Conservation (phyloP, 352 stramenopile species). For the Globisporangium nunn region DNA sequence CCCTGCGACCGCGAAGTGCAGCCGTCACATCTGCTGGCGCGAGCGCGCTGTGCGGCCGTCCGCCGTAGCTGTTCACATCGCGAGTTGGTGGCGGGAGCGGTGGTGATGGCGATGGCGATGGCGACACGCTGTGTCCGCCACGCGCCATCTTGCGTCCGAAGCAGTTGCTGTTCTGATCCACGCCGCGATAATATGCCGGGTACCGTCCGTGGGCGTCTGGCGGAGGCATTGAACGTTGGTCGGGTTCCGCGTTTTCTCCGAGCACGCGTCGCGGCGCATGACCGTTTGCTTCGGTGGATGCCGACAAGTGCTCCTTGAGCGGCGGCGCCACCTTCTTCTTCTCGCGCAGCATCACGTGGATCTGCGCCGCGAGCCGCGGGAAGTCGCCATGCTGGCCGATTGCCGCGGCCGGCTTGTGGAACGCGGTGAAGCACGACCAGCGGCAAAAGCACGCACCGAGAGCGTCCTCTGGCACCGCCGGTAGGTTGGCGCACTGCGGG, state of each 20-base stretch:
- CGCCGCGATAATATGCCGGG: neutral
- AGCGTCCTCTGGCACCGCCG: slow-evolving; percentile 45
- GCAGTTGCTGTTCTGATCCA: neutral
- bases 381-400: slow-evolving; percentile 22
- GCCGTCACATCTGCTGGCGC: neutral
- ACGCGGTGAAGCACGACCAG: slow-evolving; percentile 53
- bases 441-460: slow-evolving; percentile 52
- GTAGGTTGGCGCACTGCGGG: slow-evolving; percentile 53
- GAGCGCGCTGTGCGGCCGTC: slow-evolving; percentile 2
- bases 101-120: neutral
- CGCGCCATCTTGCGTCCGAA: neutral
- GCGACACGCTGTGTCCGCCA: slow-evolving; percentile 4
- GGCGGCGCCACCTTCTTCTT: neutral
- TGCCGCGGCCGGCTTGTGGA: slow-evolving; percentile 17
- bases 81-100: neutral
- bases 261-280: neutral
- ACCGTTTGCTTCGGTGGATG: neutral
- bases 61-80: slow-evolving; percentile 2
- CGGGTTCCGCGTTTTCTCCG: neutral
- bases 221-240: neutral
- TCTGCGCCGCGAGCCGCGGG: slow-evolving; percentile 32
- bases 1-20: neutral
- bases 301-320: no score
- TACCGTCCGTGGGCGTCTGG: neutral
- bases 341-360: slow-evolving; percentile 29